Percentiles rank a stretch among this genome's conserved stretches.
These are phyloP conservation scores for Scutellaria baicalensis DNA, from an alignment of 257 asterid genomes.

Conservation along the genomic window DNA sequence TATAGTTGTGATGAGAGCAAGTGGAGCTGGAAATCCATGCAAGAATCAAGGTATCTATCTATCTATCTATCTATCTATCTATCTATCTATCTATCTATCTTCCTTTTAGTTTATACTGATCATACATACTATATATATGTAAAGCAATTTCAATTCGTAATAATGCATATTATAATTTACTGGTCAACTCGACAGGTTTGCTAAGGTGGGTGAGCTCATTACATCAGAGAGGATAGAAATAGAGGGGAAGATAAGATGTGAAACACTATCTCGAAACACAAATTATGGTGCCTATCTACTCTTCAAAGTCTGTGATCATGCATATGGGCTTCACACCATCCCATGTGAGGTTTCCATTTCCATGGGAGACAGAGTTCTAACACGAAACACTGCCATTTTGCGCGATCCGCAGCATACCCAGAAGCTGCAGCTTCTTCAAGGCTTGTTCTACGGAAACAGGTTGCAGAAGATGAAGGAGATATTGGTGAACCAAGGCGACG, in stretches of 20 bases:
- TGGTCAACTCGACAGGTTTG: conserved; percentile 13
- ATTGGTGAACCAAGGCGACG: conserved; percentile 7
- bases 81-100: no score
- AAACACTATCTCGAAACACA: conserved; percentile 17
- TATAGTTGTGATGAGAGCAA: background rate
- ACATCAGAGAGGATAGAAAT: conserved; percentile 14
- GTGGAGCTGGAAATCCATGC: conserved; percentile 27
- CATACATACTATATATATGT: no score
- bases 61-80: no score
- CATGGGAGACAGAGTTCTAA: background rate
- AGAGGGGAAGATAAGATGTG: conserved; percentile 11
- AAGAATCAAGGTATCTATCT: conserved; percentile 18
- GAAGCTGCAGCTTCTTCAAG: background rate
- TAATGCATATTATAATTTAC: no score
- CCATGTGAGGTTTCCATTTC: conserved; percentile 18
- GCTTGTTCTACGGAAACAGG: conserved; percentile 17
- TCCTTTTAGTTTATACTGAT: no score
- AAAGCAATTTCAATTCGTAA: no score
- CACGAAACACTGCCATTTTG: conserved; percentile 1
- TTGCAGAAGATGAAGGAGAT: conserved; percentile 16
- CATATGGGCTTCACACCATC: conserved; percentile 26
- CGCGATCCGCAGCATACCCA: background rate
- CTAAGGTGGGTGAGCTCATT: conserved; percentile 23
- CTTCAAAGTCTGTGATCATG: conserved; percentile 10
- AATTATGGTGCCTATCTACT: conserved; percentile 26